Percentiles rank a stretch among this genome's conserved stretches.
These are phyloP conservation scores for Cladosporium colombiae DNA, from an alignment of 2,329 filamentous ascomycete species.

Conservation along the genomic window DNA sequence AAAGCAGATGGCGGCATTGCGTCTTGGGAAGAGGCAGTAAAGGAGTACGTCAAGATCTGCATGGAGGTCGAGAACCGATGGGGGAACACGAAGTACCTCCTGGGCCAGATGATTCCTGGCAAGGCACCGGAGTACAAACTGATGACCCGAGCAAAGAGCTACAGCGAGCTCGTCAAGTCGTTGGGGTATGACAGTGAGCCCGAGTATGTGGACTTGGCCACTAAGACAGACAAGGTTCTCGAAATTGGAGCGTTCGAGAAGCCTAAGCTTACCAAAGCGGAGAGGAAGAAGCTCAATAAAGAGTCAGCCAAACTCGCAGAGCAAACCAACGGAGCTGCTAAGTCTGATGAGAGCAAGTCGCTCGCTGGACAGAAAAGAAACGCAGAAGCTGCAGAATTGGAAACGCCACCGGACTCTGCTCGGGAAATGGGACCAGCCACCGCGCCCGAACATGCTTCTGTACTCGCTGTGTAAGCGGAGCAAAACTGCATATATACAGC, in stretches of 20 bases:
- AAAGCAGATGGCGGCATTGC: constrained; percentile 68
- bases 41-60: constrained; percentile 70
- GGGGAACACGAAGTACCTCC: constrained; percentile 89
- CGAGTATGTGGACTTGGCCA: constrained; percentile 64
- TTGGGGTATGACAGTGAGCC: constrained; percentile 57
- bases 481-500: background rate
- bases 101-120: constrained; percentile 82
- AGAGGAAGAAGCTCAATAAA: constrained; percentile 47
- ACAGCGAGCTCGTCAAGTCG: constrained; percentile 65
- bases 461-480: constrained; percentile 28
- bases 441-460: constrained; percentile 30
- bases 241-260: constrained; percentile 52
- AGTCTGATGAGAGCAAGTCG: constrained; percentile 24
- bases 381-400: constrained; percentile 30
- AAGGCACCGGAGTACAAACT: constrained; percentile 65
- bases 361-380: constrained; percentile 28
- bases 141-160: constrained; percentile 68
- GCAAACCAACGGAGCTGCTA: constrained; percentile 24
- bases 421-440: constrained; percentile 31
- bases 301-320: constrained; percentile 29
- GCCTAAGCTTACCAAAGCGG: constrained; percentile 50
- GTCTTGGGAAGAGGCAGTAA: constrained; percentile 75
- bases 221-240: constrained; percentile 64
- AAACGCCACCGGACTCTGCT: constrained; percentile 31
- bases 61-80: constrained; percentile 82